A percentile compares a stretch with the other conserved stretches of the same genome.
phyloP scores from a whole-genome alignment of 2,329 filamentous ascomycete species.

The Calonectria fujianensis region DNA sequence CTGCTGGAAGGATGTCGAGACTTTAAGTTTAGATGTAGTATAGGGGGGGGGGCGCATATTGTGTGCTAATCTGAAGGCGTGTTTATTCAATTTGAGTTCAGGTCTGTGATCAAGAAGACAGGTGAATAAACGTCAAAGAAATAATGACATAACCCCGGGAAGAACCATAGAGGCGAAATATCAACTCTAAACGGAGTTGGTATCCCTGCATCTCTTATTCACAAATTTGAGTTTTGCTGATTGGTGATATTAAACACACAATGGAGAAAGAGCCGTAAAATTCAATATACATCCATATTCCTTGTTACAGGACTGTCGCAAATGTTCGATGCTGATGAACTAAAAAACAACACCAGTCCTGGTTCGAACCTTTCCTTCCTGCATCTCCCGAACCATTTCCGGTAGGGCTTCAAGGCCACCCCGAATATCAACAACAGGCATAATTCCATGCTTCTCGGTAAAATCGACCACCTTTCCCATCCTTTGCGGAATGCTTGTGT shows the following conservation, averaged over 20 bases:
- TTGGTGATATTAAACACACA: background rate
- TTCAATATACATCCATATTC: background rate
- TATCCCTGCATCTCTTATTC: background rate
- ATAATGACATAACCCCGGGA: background rate
- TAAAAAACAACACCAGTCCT: slow-evolving; percentile 40
- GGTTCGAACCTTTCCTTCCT: slow-evolving; percentile 36
- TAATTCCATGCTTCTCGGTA: slow-evolving; percentile 60
- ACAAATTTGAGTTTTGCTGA: background rate
- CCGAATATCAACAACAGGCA: slow-evolving; percentile 42
- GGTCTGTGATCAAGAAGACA: background rate
- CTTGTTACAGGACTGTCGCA: background rate
- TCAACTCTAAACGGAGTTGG: background rate
- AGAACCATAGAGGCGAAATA: background rate
- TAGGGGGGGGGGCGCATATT: background rate
- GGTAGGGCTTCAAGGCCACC: slow-evolving; percentile 41
- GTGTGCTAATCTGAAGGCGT: background rate
- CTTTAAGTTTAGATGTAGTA: slow-evolving; percentile 41
- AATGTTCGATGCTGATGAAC: background rate
- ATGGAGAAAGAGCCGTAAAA: background rate
- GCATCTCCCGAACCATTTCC: slow-evolving; percentile 43
- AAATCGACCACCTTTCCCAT: slow-evolving; percentile 66
- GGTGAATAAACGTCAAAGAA: background rate
- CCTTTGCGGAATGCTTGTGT: slow-evolving; percentile 63
- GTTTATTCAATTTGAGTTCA: background rate
- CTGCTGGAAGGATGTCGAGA: slow-evolving; percentile 55